Evolutionary conservation across 352 stramenopile species (phyloP).

Genomic region (Globisporangium cystogenes): DNA sequence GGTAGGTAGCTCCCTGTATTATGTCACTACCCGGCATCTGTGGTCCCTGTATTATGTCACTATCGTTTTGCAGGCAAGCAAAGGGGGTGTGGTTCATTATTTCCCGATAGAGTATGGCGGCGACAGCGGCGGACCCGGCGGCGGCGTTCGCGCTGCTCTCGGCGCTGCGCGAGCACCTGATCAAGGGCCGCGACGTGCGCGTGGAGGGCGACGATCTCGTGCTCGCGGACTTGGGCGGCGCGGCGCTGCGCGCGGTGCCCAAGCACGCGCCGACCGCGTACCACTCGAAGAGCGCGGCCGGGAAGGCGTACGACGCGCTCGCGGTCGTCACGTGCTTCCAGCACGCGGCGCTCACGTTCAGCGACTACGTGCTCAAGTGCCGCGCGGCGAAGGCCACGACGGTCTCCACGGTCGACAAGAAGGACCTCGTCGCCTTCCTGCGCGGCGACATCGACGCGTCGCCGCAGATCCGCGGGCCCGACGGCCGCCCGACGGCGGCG

Average conservation of each 20-base stretch:
- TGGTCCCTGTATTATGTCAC: too few species aligned
- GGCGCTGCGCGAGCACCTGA: constrained; percentile 62
- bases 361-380: constrained; percentile 84
- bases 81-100: too few species aligned
- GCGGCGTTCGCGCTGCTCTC: constrained; percentile 32
- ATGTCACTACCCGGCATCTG: too few species aligned
- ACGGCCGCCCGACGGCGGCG: constrained; percentile 3
- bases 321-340: constrained; percentile 80
- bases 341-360: constrained; percentile 64
- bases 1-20: too few species aligned
- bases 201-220: constrained; percentile 60
- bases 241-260: constrained; percentile 35
- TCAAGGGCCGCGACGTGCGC: constrained; percentile 55
- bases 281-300: constrained; percentile 67
- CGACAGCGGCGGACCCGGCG: constrained; percentile 5
- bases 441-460: constrained; percentile 80
- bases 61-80: too few species aligned
- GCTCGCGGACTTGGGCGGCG: constrained; percentile 43
- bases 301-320: constrained; percentile 81
- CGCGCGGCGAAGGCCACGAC: constrained; percentile 70
- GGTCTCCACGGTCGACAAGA: constrained; percentile 86
- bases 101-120: background rate
- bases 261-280: constrained; percentile 74
- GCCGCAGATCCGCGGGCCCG: constrained; percentile 51
- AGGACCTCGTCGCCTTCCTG: constrained; percentile 79